phyloP scores from a whole-genome alignment of 2,329 filamentous ascomycete genomes.

The Sclerotinia subarctica region DNA sequence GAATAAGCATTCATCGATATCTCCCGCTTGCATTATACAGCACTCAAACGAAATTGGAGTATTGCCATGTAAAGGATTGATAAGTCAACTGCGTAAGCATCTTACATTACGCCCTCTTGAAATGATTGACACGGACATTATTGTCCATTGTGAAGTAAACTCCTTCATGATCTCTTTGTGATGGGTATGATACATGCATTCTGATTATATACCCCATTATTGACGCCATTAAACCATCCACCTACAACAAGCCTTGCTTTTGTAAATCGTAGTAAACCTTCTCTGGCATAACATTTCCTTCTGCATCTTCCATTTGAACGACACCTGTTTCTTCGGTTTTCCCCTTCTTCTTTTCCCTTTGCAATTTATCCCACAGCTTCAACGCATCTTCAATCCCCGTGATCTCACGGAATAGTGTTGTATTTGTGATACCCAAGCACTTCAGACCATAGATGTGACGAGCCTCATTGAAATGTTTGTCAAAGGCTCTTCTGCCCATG shows the following conservation, averaged over 20 bases:
- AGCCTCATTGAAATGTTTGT: conserved; percentile 97
- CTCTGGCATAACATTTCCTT: conserved; percentile 98
- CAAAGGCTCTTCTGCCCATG: conserved; percentile 92
- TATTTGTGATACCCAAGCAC: conserved; percentile 89
- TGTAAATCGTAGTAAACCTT: conserved; percentile 96
- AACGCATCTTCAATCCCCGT: conserved; percentile 86
- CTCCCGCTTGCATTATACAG: neutral
- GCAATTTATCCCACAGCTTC: conserved; percentile 88
- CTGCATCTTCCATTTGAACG: conserved; percentile 96
- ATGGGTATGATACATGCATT: conserved; percentile 11
- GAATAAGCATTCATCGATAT: neutral
- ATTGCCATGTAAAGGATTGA: no score
- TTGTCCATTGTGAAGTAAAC: neutral
- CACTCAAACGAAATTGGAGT: neutral
- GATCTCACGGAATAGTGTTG: conserved; percentile 88
- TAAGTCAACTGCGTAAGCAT: neutral
- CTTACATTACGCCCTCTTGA: neutral
- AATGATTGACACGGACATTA: neutral
- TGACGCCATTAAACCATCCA: neutral
- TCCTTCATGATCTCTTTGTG: neutral
- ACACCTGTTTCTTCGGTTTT: conserved; percentile 76
- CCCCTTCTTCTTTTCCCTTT: conserved; percentile 76
- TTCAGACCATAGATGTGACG: conserved; percentile 91
- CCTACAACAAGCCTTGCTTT: conserved; percentile 78
- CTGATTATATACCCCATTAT: conserved; percentile 7